Evolutionary conservation across 352 stramenopile genomes (phyloP), one percentile per base, ranked within the genome.

Genomic region (Phytophthora nicotianae): DNA sequence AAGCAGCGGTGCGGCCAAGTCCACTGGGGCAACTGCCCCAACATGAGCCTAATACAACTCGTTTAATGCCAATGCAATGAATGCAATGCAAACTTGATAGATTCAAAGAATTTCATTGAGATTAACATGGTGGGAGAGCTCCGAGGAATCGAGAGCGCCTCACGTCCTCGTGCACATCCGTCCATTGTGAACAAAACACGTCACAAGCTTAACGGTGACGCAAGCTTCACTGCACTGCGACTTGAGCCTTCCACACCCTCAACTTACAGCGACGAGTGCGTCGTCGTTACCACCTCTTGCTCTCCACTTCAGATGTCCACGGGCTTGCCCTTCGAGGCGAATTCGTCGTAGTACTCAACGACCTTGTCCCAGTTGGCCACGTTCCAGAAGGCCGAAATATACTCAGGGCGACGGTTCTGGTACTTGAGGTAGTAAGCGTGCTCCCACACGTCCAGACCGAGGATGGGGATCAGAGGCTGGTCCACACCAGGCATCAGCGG

Each of bases 361-460:
- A 97, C 92, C 80, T 95, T 93, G 76, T 96, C 86, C 89, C 89
- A 98, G 88, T 98, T 97, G 70, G 91, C 95, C 61, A 99, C 94
- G 83, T 99, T 99, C 97, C 97, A 99, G 81, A 97, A 98, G 64
- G 96, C 97, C 47, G 86, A 89, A 65, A 99, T 97, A 90, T 99
- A 98, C 75, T 98, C 92, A 16, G 94, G 90, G 60, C 95, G 86
- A 50, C 91, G 88, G 82, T 98, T 98, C 73, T 98, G 93, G 88
- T 98, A 98, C 81, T 98, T 97, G 58, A 98, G 83, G 86, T 98
- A 98, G 77, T 98, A 98, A 9, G 92, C 90, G 74, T 98, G 93
- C 75, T 99, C 95, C 96, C 96, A 99, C 40, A 98, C 93, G 74
- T 99, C 94, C 23, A 96, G 72, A 17, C 90, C 93, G 33, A 99